These are phyloP conservation scores for Apophysomyces ossiformis DNA, from an alignment of 371 early-diverging fungal species.

Conservation along the genomic window DNA sequence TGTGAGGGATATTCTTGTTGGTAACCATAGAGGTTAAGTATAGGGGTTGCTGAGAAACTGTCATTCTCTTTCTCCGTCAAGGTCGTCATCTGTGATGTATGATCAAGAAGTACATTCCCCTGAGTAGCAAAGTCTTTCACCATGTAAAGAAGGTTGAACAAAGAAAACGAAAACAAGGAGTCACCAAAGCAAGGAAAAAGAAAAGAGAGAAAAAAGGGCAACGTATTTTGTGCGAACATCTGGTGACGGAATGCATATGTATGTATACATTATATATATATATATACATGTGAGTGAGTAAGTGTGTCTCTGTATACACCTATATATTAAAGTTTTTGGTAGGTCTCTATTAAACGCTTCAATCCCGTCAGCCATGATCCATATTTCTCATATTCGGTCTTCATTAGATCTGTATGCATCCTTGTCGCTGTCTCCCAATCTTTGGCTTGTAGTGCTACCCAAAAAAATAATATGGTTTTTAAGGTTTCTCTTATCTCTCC, in stretches of 20 bases:
- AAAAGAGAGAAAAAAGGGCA: background rate
- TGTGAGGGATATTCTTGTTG: slow-evolving; percentile 18
- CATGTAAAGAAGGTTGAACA: background rate
- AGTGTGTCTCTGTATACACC: background rate
- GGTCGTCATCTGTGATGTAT: background rate
- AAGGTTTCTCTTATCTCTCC: background rate
- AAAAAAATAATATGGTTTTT: background rate
- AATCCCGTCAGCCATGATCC: slow-evolving; percentile 1
- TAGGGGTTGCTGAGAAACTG: background rate
- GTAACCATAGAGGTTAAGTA: background rate
- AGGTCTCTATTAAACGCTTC: background rate
- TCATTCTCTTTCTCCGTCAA: background rate
- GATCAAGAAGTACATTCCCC: background rate
- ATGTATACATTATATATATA: no score
- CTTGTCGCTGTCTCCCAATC: slow-evolving; percentile 1
- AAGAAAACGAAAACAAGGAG: background rate
- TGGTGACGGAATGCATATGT: background rate
- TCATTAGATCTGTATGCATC: slow-evolving; percentile 1
- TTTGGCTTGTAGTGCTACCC: slow-evolving; percentile 5
- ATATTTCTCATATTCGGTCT: background rate
- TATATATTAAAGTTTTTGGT: background rate
- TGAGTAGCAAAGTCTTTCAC: background rate
- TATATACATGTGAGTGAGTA: no score
- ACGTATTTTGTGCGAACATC: background rate
- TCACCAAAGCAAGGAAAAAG: background rate